Percentiles rank a stretch among this genome's conserved stretches.
Evolutionary conservation across 176 grass and related monocot genomes (phyloP).

Genomic region (Stipa capillata): DNA sequence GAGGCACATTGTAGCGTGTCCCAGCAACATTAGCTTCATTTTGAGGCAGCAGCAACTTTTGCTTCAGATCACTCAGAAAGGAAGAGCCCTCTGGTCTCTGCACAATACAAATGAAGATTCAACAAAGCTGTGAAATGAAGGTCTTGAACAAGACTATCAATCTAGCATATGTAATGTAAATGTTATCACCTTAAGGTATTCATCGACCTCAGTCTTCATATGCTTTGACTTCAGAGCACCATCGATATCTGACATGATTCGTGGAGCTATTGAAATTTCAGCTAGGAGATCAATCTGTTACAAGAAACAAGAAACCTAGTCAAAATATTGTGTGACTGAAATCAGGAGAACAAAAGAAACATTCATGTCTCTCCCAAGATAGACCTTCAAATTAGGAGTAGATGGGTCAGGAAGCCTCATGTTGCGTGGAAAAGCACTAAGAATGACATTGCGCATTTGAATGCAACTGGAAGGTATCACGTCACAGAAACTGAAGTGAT

Average conservation of each 20-base stretch:
- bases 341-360: background rate
- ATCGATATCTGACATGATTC: constrained; percentile 80
- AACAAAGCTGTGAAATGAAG: background rate
- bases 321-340: background rate
- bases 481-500: constrained; percentile 91
- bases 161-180: constrained; percentile 1
- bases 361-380: background rate
- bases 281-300: constrained; percentile 74
- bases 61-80: constrained; percentile 70
- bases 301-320: background rate
- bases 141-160: background rate
- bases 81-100: constrained; percentile 58
- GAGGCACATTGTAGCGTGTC: constrained; percentile 65
- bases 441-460: constrained; percentile 87
- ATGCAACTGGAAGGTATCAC: constrained; percentile 84
- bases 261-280: constrained; percentile 66
- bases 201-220: constrained; percentile 74
- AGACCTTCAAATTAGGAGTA: constrained; percentile 79
- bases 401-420: constrained; percentile 87
- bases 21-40: constrained; percentile 61
- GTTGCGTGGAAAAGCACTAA: constrained; percentile 77
- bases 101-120: background rate
- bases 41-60: constrained; percentile 65
- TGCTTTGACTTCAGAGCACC: constrained; percentile 62
- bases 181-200: constrained; percentile 74